A percentile compares a stretch with the other conserved stretches of the same genome.
Evolutionary conservation across 768 basidiomycete species (phyloP).

Genomic region (Termitomyces sp.): DNA sequence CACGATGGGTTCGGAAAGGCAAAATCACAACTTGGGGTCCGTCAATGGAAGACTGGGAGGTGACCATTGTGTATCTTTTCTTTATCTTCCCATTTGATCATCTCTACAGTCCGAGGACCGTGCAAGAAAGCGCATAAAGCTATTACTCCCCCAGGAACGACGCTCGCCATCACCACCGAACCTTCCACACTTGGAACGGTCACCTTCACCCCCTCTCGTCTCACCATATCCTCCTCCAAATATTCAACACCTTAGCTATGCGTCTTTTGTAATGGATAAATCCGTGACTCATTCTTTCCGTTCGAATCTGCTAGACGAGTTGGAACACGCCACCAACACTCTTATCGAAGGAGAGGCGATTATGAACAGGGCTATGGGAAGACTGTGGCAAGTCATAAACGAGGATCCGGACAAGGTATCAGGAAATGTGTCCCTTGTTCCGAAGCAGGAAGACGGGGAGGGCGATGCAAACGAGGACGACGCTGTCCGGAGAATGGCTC

Average conservation of each 20-base stretch:
- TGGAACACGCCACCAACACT: conserved; percentile 78
- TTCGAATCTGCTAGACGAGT: conserved; percentile 69
- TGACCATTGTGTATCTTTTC: conserved; percentile 24
- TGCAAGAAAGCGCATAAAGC: conserved; percentile 74
- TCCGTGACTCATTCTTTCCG: conserved; percentile 83
- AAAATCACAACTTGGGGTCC: conserved; percentile 86
- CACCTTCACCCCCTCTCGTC: conserved; percentile 70
- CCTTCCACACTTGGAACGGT: conserved; percentile 73
- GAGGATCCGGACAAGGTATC: conserved; percentile 53
- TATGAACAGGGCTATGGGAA: conserved; percentile 69
- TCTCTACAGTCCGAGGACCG: conserved; percentile 68
- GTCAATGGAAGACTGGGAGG: conserved; percentile 84
- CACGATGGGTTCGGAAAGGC: conserved; percentile 78
- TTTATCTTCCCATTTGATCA: conserved; percentile 8
- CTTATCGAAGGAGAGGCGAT: conserved; percentile 81
- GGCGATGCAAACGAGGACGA: conserved; percentile 43
- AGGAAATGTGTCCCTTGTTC: conserved; percentile 41
- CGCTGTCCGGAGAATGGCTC: conserved; percentile 40
- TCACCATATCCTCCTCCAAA: conserved; percentile 73
- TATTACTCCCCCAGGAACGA: conserved; percentile 55
- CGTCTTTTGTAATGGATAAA: conserved; percentile 84
- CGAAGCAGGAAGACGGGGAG: conserved; percentile 68
- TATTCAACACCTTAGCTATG: conserved; percentile 67
- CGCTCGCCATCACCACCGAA: conserved; percentile 70
- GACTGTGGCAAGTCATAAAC: conserved; percentile 78